Evolutionary conservation across 2,329 filamentous ascomycete genomes (phyloP), one percentile per base, ranked within the genome.

Genomic region (Fusarium nematophilum): DNA sequence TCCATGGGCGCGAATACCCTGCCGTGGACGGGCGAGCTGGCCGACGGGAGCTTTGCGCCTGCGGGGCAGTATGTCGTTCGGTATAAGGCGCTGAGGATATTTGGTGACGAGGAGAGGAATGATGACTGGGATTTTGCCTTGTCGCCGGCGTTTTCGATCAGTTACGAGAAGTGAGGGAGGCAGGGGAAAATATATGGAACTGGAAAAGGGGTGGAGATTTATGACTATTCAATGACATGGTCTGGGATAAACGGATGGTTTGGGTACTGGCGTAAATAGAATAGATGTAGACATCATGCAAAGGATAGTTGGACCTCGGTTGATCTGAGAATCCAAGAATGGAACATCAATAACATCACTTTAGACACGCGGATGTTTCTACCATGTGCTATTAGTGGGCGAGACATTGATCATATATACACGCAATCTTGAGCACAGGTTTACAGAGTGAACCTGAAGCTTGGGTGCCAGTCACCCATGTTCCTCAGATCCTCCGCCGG

Each of bases 51-150:
- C 1, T 83, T 80, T 55, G 83, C 77, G 2, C 78, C 81, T 0
- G 73, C 76, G 0, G 84, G 83, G 9, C 64, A 67, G 23, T 86
- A 86, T 70, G 80, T 78, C 69, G 73, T 86, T 43, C 73, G 74
- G 1, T 73, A 84, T 25, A 76, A 77, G 52, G 79, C 82, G 3
- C 69, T 86, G 59, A 78, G 76, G 54, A 77, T 86, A 54, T 83
- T 81, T 65, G 83, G 83, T 5, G 75, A 86, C 52, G 69, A 72
- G 27, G 68, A 72, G 11, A 73, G 78, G 50, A 56, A 72, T 2
- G 71, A 69, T 4, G 80, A 86, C 42, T 86, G 82, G 71, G 82
- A 85, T 21, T 65, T 72, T 1, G 66, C 69, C 17, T 75, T 79
- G 63, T 76, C 80, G 9, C 66, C 69, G 1, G 49, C 73, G 1